Conservation (phyloP, 768 basidiomycete species). For the Boletus vinaceobasis region DNA sequence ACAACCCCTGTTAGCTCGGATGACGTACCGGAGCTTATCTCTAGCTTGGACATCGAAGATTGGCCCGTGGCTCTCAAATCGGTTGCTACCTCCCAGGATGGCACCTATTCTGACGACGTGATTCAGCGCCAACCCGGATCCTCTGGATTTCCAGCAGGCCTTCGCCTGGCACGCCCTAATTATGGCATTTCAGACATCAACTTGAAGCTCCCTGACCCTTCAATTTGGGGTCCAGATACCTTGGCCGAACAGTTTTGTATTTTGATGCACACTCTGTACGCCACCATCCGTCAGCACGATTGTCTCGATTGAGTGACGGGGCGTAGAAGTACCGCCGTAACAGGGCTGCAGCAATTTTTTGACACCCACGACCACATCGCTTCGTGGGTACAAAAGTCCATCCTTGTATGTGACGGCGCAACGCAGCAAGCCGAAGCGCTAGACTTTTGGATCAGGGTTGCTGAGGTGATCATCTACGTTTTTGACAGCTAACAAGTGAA, state of each 20-base stretch:
- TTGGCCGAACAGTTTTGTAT: conserved; percentile 83
- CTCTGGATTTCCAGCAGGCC: conserved; percentile 23
- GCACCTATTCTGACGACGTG: conserved; percentile 3
- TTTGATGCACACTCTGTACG: conserved; percentile 66
- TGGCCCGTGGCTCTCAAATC: conserved; percentile 14
- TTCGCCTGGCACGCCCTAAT: not conserved
- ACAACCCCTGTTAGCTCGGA: conserved; percentile 36
- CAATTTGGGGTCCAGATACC: conserved; percentile 57
- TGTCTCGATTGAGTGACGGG: conserved; percentile 61
- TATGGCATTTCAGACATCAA: not conserved
- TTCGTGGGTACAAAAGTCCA: conserved; percentile 64
- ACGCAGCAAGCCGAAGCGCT: conserved; percentile 55
- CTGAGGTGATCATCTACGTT: conserved; percentile 51
- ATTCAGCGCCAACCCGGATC: not conserved
- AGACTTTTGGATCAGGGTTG: conserved; percentile 75
- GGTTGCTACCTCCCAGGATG: not conserved
- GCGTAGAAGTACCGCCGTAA: conserved; percentile 36
- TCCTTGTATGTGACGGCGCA: conserved; percentile 50
- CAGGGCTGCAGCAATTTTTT: conserved; percentile 52
- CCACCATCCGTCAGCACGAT: conserved; percentile 66
- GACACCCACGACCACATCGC: conserved; percentile 59
- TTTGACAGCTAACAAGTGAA: not conserved
- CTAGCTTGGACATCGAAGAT: conserved; percentile 28
- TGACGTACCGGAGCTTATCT: conserved; percentile 22
- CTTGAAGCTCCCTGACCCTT: conserved; percentile 29